Evolutionary conservation across 1,139 yeast species (phyloP).

Genomic region (Geotrichum phurueaensis): DNA sequence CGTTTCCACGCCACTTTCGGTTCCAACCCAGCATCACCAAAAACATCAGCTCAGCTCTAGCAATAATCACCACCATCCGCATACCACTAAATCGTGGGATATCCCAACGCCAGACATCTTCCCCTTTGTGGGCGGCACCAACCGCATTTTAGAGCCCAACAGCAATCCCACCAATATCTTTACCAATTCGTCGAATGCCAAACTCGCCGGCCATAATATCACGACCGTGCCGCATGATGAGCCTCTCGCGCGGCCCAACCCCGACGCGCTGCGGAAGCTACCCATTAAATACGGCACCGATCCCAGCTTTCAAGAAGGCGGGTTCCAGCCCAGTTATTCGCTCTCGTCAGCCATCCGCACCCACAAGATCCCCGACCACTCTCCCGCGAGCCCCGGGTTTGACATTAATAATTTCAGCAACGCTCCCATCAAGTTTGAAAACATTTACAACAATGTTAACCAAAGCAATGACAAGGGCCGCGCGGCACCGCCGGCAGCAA

Average conservation of each 20-base stretch:
- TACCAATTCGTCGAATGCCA: background rate
- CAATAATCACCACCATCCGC: background rate
- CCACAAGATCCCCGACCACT: conserved; percentile 18
- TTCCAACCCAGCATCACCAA: background rate
- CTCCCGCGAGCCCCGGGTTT: conserved; percentile 6
- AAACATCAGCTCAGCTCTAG: background rate
- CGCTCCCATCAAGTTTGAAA: background rate
- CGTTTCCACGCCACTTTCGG: conserved; percentile 8
- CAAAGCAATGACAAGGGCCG: background rate
- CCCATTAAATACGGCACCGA: conserved; percentile 15
- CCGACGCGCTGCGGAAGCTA: conserved; percentile 7
- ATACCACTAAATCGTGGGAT: conserved; percentile 1
- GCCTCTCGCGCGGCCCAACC: background rate
- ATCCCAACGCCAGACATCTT: conserved; percentile 7
- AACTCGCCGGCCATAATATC: background rate
- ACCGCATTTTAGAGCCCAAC: background rate
- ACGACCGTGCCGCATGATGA: background rate
- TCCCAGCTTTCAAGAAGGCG: conserved; percentile 14
- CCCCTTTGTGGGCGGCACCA: background rate
- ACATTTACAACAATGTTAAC: background rate
- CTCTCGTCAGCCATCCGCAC: conserved; percentile 4
- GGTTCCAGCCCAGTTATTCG: conserved; percentile 14
- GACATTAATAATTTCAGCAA: background rate
- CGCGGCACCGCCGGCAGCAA: too few relatives aligned
- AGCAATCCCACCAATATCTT: background rate